Evolutionary conservation across 768 basidiomycete genomes (phyloP).

Genomic region (Amanita fuliginea): DNA sequence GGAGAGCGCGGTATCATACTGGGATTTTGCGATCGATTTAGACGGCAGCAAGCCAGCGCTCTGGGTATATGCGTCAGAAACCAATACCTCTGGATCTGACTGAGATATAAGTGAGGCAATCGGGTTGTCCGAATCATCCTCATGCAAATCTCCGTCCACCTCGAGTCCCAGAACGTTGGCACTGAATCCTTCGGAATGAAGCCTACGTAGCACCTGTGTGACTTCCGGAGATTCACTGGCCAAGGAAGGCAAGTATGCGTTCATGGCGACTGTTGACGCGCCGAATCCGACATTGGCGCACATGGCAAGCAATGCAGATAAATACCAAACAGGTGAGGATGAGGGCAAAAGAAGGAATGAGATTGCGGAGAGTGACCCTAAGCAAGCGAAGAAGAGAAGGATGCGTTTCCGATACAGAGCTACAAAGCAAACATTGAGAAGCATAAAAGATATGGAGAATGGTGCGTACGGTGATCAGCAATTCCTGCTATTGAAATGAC

Average conservation of each 20-base stretch:
- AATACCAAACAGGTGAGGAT: constrained; percentile 54
- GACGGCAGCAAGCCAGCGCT: constrained; percentile 5
- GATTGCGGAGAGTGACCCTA: constrained; percentile 60
- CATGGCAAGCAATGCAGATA: constrained; percentile 61
- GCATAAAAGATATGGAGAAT: not conserved
- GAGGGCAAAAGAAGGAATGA: constrained; percentile 69
- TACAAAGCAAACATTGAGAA: constrained; percentile 9
- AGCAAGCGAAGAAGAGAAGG: constrained; percentile 60
- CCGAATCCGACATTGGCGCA: constrained; percentile 82
- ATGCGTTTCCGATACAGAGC: constrained; percentile 68
- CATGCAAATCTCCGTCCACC: constrained; percentile 11
- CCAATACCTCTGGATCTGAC: constrained; percentile 1
- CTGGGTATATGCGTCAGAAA: constrained; percentile 6
- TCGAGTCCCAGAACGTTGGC: not conserved
- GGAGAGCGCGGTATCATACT: constrained; percentile 52
- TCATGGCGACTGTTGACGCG: constrained; percentile 79
- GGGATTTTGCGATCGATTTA: constrained; percentile 16
- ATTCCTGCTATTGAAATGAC: constrained; percentile 92
- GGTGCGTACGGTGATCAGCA: constrained; percentile 69
- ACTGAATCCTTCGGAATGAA: constrained; percentile 8
- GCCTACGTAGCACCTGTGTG: constrained; percentile 23
- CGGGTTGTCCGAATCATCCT: constrained; percentile 18
- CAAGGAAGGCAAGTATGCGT: constrained; percentile 74
- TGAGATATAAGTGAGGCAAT: constrained; percentile 28
- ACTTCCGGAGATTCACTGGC: constrained; percentile 60